Base-by-base conservation (phyloP, 345 rosid genomes). In the Cardamine chenopodiifolia region DNA sequence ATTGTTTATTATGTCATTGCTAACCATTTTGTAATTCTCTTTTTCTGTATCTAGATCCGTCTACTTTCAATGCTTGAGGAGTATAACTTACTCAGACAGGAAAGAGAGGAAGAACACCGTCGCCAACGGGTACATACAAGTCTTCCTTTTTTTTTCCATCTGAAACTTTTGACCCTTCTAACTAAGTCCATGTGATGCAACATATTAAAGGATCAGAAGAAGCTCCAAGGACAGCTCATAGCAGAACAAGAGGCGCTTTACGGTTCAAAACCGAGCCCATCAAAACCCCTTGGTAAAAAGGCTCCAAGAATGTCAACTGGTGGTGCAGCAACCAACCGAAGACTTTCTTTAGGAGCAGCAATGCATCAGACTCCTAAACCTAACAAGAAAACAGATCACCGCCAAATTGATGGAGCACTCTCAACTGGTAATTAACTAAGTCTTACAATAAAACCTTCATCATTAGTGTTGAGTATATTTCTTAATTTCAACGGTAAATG, bases 241-340 rank as follows among this genome's bases (percentile, higher is more conserved):
- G 91, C 97, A 40, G 99, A 92, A 75, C 98, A 92, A 76, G 98
- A 92, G 68, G 96, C 82, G 9, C 93, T 92, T 39, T 96, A 89
- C 53, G 99, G 99, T 19, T 96, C 98, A 47, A 92, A 88, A 79
- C 97, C 96, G 50, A 96, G 97, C 87, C 96, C 98, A 56, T 88
- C 95, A 20, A 96, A 96, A 87, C 83, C 86, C 17, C 89, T 79
- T 18, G 83, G 85, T 59, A 92, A 88, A 82, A 96, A 96, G 68
- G 86, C 76, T 70, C 75, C 96, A 59, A 84, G 96, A 80, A 75
- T 78, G 81, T 92, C 98, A 14, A 89, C 85, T 5, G 97, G 97
- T 37, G 91, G 91, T 78, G 76, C 86, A 60, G 72, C 86, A 57
- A 83, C 83, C 75, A 82, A 79, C 73, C 86, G 91, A 79, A 88